A percentile compares a stretch with the other conserved stretches of the same genome.
phyloP scores from a whole-genome alignment of 192 early-diverging fungal genomes.

The Gryganskiella cystojenkinii region DNA sequence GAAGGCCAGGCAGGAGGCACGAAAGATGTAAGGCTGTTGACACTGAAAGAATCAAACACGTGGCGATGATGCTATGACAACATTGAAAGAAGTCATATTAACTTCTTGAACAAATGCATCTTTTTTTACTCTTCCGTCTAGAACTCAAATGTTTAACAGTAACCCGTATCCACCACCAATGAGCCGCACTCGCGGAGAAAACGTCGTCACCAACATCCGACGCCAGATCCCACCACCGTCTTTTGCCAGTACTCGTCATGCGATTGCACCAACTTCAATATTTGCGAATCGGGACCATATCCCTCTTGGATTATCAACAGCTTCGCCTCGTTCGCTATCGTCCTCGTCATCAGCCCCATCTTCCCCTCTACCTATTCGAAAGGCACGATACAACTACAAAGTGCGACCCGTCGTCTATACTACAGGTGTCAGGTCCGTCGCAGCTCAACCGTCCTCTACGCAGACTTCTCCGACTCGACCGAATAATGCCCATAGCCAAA shows the following conservation, averaged over 20 bases:
- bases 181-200: not conserved
- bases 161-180: constrained; percentile 33
- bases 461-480: not conserved
- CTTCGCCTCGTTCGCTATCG: not conserved
- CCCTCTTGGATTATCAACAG: not conserved
- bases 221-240: not conserved
- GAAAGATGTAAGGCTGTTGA: constrained; percentile 49
- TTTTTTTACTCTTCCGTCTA: not conserved
- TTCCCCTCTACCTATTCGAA: not conserved
- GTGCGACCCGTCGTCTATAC: constrained; percentile 38
- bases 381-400: constrained; percentile 45
- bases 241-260: not conserved
- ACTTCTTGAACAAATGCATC: not conserved
- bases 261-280: constrained; percentile 18
- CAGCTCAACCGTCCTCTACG: not conserved
- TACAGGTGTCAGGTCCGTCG: not conserved
- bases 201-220: not conserved
- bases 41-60: no score
- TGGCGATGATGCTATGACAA: not conserved
- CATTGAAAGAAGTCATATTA: not conserved
- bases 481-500: not conserved
- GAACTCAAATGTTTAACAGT: constrained; percentile 40
- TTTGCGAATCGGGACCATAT: not conserved
- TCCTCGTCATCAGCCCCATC: constrained; percentile 4
- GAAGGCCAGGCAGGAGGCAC: constrained; percentile 44